phyloP scores from a whole-genome alignment of 2,329 filamentous ascomycete genomes.

The Aspergillus hortae region DNA sequence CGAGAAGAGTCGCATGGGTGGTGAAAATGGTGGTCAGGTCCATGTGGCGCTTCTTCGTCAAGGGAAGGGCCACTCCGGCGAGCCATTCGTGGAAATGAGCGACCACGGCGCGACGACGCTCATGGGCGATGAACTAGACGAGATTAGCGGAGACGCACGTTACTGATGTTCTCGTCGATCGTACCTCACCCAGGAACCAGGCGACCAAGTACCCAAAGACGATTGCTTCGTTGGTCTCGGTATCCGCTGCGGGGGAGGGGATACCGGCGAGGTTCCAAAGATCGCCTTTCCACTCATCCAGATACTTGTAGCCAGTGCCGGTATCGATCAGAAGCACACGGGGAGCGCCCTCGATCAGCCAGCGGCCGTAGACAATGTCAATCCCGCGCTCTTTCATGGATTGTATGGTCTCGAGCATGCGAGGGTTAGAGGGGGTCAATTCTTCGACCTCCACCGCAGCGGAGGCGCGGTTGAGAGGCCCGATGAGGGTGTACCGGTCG shows the following conservation, averaged over 20 bases:
- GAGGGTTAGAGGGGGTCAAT: constrained; percentile 76
- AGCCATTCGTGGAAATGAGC: constrained; percentile 99
- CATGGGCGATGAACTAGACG: constrained; percentile 80
- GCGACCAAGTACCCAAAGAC: constrained; percentile 96
- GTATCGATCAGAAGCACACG: constrained; percentile 93
- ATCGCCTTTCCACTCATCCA: constrained; percentile 97
- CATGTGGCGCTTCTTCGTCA: constrained; percentile 90
- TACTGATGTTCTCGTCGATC: constrained; percentile 18
- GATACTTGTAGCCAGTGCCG: constrained; percentile 81
- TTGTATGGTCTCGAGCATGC: constrained; percentile 76
- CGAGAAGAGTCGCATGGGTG: constrained; percentile 91
- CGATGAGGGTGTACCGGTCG: constrained; percentile 91
- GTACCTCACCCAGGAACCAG: constrained; percentile 96
- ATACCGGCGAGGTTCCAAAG: constrained; percentile 91
- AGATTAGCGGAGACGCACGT: neutral
- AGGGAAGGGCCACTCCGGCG: constrained; percentile 84
- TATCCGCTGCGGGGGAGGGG: constrained; percentile 84
- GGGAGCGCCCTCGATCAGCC: constrained; percentile 95
- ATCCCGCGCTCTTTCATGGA: constrained; percentile 93
- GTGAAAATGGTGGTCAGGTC: constrained; percentile 98
- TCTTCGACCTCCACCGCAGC: constrained; percentile 98
- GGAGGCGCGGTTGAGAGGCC: constrained; percentile 86
- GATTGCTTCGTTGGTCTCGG: constrained; percentile 95
- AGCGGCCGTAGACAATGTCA: constrained; percentile 85
- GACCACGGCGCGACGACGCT: constrained; percentile 87